Evolutionary conservation across 1,139 yeast species (phyloP).

Genomic region (Scheffersomyces titani): DNA sequence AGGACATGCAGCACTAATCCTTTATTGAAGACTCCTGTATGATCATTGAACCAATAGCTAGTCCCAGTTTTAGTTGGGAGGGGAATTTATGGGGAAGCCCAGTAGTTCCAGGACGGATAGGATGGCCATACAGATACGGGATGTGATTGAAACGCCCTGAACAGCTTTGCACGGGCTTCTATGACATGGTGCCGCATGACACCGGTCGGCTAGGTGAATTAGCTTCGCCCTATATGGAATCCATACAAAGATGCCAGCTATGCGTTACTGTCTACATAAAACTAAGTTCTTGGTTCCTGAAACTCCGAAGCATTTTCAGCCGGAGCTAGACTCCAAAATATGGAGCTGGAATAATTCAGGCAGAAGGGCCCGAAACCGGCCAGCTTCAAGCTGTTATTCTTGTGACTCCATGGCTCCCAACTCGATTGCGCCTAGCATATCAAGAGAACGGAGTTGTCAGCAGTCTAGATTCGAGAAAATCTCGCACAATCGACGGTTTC

Average conservation of each 20-base stretch:
- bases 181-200: too few species aligned
- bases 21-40: neutral
- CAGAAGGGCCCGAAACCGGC: neutral
- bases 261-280: neutral
- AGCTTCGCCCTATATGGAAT: too few species aligned
- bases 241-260: neutral
- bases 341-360: neutral
- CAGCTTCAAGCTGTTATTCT: neutral
- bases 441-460: neutral
- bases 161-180: too few species aligned
- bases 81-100: neutral
- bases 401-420: too few species aligned
- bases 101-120: too few species aligned
- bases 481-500: too few species aligned
- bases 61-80: neutral
- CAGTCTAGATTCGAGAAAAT: neutral
- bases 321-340: neutral
- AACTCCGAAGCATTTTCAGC: neutral
- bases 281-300: neutral
- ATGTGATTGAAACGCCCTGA: too few species aligned
- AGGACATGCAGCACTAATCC: neutral
- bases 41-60: neutral
- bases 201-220: too few species aligned
- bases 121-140: too few species aligned
- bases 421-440: too few species aligned